Percentiles rank a stretch among this genome's conserved stretches.
phyloP scores from a whole-genome alignment of 116 monocot genomes.

The Zostera marina region DNA sequence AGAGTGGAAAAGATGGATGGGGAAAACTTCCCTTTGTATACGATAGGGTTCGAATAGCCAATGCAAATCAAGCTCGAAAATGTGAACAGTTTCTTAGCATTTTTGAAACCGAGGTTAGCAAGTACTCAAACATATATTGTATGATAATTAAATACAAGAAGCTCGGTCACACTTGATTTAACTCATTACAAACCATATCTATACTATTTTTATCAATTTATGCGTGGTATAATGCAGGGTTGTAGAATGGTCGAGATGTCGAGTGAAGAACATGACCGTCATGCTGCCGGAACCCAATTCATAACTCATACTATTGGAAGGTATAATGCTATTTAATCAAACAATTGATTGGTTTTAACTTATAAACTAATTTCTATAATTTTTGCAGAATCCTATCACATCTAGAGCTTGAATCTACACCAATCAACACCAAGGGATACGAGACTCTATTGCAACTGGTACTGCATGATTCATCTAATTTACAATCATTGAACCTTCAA shows the following conservation, averaged over 20 bases:
- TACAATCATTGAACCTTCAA: background rate
- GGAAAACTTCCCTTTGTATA: conserved; percentile 41
- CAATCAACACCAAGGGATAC: conserved; percentile 63
- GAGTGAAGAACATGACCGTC: conserved; percentile 48
- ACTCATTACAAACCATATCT: background rate
- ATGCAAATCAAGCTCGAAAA: conserved; percentile 13
- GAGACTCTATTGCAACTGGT: conserved; percentile 47
- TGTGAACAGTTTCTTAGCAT: conserved; percentile 37
- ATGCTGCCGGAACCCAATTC: conserved; percentile 53
- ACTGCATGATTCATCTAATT: background rate
- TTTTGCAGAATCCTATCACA: conserved; percentile 27
- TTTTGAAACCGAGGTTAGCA: conserved; percentile 36
- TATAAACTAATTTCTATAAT: background rate
- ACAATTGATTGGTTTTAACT: background rate
- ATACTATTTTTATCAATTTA: background rate
- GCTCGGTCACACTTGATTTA: background rate
- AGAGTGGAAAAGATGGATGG: conserved; percentile 75
- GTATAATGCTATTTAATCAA: conserved; percentile 2
- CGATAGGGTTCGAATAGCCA: conserved; percentile 34
- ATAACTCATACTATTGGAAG: conserved; percentile 67
- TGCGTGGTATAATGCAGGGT: conserved; percentile 19
- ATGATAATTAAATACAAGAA: background rate
- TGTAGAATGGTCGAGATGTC: conserved; percentile 69
- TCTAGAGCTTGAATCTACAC: conserved; percentile 34
- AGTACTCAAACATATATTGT: background rate